Evolutionary conservation across 495 filamentous ascomycete species (phyloP).

Genomic region (Rostrohypoxylon terebratum): DNA sequence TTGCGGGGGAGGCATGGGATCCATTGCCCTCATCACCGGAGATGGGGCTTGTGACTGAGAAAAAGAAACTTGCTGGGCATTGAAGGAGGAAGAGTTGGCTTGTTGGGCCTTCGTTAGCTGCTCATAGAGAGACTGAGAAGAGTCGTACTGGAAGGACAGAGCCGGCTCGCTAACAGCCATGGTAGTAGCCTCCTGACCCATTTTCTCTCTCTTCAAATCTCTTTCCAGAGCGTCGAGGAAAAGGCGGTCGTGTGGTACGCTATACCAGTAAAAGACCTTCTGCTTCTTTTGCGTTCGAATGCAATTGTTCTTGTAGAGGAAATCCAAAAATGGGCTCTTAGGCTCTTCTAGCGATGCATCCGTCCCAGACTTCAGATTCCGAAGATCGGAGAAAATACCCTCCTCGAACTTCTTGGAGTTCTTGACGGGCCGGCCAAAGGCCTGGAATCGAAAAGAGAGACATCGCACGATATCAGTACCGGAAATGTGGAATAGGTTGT

Average conservation of each 20-base stretch:
- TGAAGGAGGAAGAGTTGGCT: constrained; percentile 96
- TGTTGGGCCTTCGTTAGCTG: constrained; percentile 99
- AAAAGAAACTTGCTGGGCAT: constrained; percentile 82
- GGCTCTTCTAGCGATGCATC: constrained; percentile 99
- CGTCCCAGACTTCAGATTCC: constrained; percentile 97
- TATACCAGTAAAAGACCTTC: constrained; percentile 99
- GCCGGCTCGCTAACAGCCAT: constrained; percentile 96
- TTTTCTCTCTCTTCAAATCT: constrained; percentile 98
- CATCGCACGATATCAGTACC: constrained; percentile 99
- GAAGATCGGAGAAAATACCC: constrained; percentile 98
- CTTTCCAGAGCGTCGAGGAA: constrained; percentile 98
- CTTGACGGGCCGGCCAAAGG: constrained; percentile 97
- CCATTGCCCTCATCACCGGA: constrained; percentile 90
- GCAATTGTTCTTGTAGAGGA: constrained; percentile 99
- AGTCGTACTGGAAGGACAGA: constrained; percentile 98
- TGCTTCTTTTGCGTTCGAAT: constrained; percentile 99
- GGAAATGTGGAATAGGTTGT: constrained; percentile 98
- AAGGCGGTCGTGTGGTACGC: constrained; percentile 95
- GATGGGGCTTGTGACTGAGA: constrained; percentile 79
- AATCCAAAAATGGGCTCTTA: constrained; percentile 97
- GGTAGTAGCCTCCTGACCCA: constrained; percentile 97
- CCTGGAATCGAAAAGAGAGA: constrained; percentile 97
- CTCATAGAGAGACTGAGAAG: constrained; percentile 98
- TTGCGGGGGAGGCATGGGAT: constrained; percentile 74
- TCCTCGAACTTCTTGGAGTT: constrained; percentile 99